Base-by-base conservation (phyloP, 352 stramenopile genomes). In the Phytophthora constricta region DNA sequence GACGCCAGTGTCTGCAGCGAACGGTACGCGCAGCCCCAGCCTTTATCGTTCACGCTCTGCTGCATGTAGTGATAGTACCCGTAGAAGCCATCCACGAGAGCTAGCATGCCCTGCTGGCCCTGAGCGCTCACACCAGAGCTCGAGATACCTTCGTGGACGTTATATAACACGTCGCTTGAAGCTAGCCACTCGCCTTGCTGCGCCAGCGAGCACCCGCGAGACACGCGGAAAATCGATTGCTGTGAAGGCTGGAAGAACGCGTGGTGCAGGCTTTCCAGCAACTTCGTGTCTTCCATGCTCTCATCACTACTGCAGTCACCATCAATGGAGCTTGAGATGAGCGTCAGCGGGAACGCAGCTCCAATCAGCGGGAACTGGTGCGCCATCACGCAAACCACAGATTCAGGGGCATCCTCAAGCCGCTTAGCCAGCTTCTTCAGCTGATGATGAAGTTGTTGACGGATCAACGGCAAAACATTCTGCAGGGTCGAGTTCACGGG, bases 11-110 rank as follows among this genome's bases (percentile, higher is more conserved):
- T 96, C 63, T 97, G 90, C 31, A 97, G 68, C 45, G 86, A 95
- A 4, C 89, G 77, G 55, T 97, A 97, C 23, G 90, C 89, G 48
- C 90, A 97, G 43, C 90, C 90, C 90, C 90, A 97, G 41, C 89
- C 90, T 80, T 92, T 92, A 66, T 97, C 90, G 33, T 95, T 88
- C 54, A 87, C 67, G 50, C 60, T 59, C 27, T 97, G 82, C 43
- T 93, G 82, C 61, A 91, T 65, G 72, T 97, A 96, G 62, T 97
- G 90, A 56, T 90, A 96, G 68, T 95, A 97, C 14, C 77, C 81
- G 62, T 95, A 96, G 48, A 83, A 80, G 10, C 89, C 90, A 19
- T 87, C 66, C 16, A 96, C 86, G 5, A 96, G 39, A 23, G 65
- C 65, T 22, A 49, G 62, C 19, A 76, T 64, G 53, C 77, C 60